Conservation (phyloP, 2,329 filamentous ascomycete genomes). For the Aciculosporium take region DNA sequence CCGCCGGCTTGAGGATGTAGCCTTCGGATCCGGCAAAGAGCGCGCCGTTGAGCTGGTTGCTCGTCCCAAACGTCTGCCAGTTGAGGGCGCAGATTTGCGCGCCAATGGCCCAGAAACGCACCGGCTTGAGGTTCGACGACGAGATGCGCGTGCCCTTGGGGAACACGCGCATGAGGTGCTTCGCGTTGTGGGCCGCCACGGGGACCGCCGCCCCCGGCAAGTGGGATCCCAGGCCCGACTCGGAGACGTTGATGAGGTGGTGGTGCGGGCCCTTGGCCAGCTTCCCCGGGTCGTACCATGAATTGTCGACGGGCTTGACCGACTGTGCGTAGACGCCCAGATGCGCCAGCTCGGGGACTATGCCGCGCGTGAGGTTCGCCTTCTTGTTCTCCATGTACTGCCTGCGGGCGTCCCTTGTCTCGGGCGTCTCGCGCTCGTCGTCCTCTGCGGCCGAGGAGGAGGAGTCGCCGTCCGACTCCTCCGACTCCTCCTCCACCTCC, state of each 20-base stretch:
- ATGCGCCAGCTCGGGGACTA: constrained; percentile 50
- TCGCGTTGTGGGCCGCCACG: constrained; percentile 46
- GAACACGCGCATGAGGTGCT: constrained; percentile 55
- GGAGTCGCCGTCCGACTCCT: constrained; percentile 18
- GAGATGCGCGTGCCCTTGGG: constrained; percentile 56
- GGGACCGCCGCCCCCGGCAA: constrained; percentile 30
- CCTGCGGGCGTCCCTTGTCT: constrained; percentile 31
- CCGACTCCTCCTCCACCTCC: not conserved
- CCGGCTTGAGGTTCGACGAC: constrained; percentile 47
- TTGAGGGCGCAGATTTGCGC: constrained; percentile 58
- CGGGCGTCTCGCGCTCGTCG: constrained; percentile 26
- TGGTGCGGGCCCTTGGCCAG: constrained; percentile 45
- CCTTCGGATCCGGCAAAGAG: constrained; percentile 51
- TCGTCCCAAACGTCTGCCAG: constrained; percentile 52
- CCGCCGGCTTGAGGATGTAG: constrained; percentile 49
- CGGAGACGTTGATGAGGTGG: constrained; percentile 56
- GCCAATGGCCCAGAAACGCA: constrained; percentile 51
- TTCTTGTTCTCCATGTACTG: constrained; percentile 41
- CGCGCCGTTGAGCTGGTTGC: constrained; percentile 55
- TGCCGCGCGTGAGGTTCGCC: constrained; percentile 33
- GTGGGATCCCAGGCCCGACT: constrained; percentile 39
- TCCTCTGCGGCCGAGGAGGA: constrained; percentile 19
- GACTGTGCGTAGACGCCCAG: constrained; percentile 57
- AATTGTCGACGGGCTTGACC: constrained; percentile 51
- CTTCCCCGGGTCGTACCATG: constrained; percentile 42